Evolutionary conservation across 306 rosid genomes (phyloP), one percentile per base, ranked within the genome.

Genomic region (Begonia fuchsioides): DNA sequence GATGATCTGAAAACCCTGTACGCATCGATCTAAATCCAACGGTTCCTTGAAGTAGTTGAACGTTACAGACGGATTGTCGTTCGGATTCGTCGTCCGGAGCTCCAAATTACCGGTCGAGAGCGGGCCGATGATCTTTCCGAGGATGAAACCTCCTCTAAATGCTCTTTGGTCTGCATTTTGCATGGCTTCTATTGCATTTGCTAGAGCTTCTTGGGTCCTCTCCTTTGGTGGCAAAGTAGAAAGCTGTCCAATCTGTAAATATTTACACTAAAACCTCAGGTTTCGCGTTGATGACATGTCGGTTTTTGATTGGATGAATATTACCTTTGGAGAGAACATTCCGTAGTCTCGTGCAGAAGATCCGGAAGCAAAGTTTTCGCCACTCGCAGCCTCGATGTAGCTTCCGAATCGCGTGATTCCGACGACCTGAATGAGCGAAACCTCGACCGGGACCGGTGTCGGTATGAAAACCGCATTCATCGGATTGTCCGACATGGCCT

Each of bases 301-400:
- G 13, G 32, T 46, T 14, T 15, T 13, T 1, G 43, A 11, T 7
- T 20, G 32, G 43, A 32, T 32, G 16, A 32, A 10, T 38, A 32
- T 8, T 18, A 8, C 78, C 74, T 72, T 68, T 0, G 78, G 78
- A 56, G 93, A 81, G 59, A 81, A 69, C 93, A 86, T 67, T 43
- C 87, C 87, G 17, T 16, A 76, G 63, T 81, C 85, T 40, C 58
- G 68, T 3, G 80, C 32, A 15, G 76, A 38, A 40, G 67, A 3
- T 43, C 72, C 44, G 3, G 65, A 72, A 9, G 52, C 72, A 13
- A 81, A 86, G 64, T 78, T 76, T 54, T 70, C 77, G 0, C 96
- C 96, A 2, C 93, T 69, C 17, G 88, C 88, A 6, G 96, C 77
- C 68, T 86, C 93, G 39, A 78, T 76, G 78, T 64, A 76, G 60